Evolutionary conservation across 805 yeast genomes (phyloP), one percentile per base, ranked within the genome.

Genomic region (Saccharomycopsis malanga): DNA sequence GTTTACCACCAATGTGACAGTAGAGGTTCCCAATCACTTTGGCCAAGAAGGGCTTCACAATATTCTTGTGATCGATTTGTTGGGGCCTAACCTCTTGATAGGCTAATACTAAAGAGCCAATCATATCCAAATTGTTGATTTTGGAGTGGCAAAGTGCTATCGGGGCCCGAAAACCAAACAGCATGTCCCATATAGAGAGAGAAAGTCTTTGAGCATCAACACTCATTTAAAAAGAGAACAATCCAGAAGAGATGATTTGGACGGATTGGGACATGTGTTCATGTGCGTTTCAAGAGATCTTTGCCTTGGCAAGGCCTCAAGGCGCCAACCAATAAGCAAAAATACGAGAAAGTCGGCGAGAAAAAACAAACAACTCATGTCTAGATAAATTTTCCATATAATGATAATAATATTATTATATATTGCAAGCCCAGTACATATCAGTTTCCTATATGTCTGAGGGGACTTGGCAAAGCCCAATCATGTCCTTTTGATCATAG

Each of bases 291-390:
- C 83, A 47, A 74, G 85, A 59, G 93, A 93, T 82, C 79, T 53
- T 71, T 84, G 60, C 94, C 94, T 39, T 84, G 94, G 94, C 94
- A 84, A 66, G 94, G 94, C 14, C 67, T 84, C 51, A 84, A 83
- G 64, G 93, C 91, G 1, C 87, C 87, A 50, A 83, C 87, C n/a
- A 84, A 84, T 61, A 84, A 85, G 61, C 74, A 79, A 54, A 84
- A 84, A 62, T 84, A 84, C 61, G 93, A 85, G 62, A 84, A 83
- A 60, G 85, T 85, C 62, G 93, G 93, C 24, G 83, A 83, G 54
- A 83, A 83, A 58, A 85, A 85, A 62, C 81, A 82, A 59, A 72
- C 81, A 14, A 79, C 88, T 1, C 74, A 80, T 12, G 77, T 84
- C n/a, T n/a, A n/a, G n/a, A n/a, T n/a, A n/a, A n/a, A n/a, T n/a